Evolutionary conservation across 2,329 filamentous ascomycete genomes (phyloP).

Genomic region (Colletotrichum euphorbiae): DNA sequence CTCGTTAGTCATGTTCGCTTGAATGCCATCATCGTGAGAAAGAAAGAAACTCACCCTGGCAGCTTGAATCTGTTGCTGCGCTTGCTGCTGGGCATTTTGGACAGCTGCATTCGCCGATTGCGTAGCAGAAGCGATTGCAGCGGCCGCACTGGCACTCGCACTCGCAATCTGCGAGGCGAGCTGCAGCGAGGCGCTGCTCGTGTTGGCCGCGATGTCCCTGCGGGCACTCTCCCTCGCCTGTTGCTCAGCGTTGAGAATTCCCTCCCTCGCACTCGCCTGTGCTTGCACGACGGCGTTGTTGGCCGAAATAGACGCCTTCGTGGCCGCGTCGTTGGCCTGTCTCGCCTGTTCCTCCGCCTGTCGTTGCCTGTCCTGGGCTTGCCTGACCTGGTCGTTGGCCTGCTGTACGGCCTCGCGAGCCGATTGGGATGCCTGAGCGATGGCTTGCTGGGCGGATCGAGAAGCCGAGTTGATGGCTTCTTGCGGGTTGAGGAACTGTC

Average conservation of each 20-base stretch:
- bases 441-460: conserved; percentile 38
- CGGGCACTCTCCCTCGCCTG: conserved; percentile 43
- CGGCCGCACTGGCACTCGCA: conserved; percentile 42
- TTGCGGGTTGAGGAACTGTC: conserved; percentile 29
- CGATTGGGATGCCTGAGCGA: conserved; percentile 35
- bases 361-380: conserved; percentile 43
- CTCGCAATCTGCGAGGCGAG: conserved; percentile 46
- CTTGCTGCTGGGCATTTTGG: conserved; percentile 37
- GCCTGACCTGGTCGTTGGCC: conserved; percentile 43
- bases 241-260: conserved; percentile 41
- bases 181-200: conserved; percentile 45
- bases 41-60: conserved; percentile 17
- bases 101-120: conserved; percentile 42
- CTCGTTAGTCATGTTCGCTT: not conserved
- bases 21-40: too few relatives aligned
- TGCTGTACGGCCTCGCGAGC: conserved; percentile 43
- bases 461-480: conserved; percentile 36
- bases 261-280: conserved; percentile 34
- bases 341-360: conserved; percentile 41
- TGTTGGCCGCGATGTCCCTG: conserved; percentile 38
- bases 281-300: conserved; percentile 41
- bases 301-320: conserved; percentile 45
- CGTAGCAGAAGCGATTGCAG: conserved; percentile 45
- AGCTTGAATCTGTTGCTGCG: conserved; percentile 31
- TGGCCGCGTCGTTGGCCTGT: conserved; percentile 41